Evolutionary conservation across 1,284 basidiomycete species (phyloP).

Genomic region (Ustilago tritici): DNA sequence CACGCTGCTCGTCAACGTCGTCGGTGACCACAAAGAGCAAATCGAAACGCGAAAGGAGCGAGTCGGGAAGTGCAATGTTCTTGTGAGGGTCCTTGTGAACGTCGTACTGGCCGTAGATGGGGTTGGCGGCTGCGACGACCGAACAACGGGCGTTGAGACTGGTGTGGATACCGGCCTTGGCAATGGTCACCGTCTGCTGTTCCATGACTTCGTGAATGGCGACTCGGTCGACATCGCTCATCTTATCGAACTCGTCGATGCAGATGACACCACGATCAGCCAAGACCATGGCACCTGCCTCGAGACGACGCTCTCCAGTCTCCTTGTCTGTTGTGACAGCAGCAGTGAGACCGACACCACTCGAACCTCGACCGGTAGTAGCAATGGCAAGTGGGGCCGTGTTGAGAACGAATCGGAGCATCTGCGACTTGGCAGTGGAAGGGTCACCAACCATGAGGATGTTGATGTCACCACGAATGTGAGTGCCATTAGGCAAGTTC

Average conservation of each 20-base stretch:
- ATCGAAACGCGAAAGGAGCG: constrained; percentile 98
- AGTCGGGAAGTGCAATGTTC: constrained; percentile 98
- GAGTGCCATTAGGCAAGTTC: constrained; percentile 96
- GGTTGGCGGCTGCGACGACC: constrained; percentile 97
- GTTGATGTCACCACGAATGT: constrained; percentile 99
- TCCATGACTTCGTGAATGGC: constrained; percentile 99
- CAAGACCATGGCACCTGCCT: constrained; percentile 99
- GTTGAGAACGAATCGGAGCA: constrained; percentile 94
- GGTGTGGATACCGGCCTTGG: constrained; percentile 98
- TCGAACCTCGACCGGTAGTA: constrained; percentile 95
- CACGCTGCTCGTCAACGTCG: constrained; percentile 93
- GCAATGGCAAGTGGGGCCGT: constrained; percentile 97
- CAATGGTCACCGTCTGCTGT: constrained; percentile 95
- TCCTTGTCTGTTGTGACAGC: constrained; percentile 98
- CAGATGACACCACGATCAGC: constrained; percentile 99
- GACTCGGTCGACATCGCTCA: constrained; percentile 98
- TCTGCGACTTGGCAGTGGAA: constrained; percentile 95
- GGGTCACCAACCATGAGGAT: constrained; percentile 99
- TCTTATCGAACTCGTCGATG: constrained; percentile 99
- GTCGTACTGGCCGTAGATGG: constrained; percentile 99
- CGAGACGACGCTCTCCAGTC: constrained; percentile 90
- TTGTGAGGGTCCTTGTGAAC: constrained; percentile 99
- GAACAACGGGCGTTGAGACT: constrained; percentile 97
- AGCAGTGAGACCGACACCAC: constrained; percentile 98
- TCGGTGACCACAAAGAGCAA: constrained; percentile 97